phyloP scores from a whole-genome alignment of 805 yeast genomes.

The Candida broadrunensis region DNA sequence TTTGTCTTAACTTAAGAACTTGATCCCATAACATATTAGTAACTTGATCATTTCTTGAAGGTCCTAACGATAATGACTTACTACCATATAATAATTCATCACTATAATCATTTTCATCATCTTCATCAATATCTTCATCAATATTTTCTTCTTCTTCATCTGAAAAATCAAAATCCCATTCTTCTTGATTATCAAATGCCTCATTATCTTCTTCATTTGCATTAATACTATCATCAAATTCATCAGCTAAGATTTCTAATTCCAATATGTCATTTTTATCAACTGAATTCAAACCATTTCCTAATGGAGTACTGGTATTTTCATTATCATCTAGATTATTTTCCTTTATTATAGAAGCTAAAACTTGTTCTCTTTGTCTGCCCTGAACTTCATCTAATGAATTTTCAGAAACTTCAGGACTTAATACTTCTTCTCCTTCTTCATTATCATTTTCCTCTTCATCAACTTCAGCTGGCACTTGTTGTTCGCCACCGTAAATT shows the following conservation, averaged over 20 bases:
- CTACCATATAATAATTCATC: slow-evolving; percentile 26
- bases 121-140: slow-evolving; percentile 28
- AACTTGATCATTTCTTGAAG: slow-evolving; percentile 2
- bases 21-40: slow-evolving; percentile 39
- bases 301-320: background rate
- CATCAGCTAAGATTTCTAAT: slow-evolving; percentile 53
- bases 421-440: background rate
- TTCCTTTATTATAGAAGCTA: slow-evolving; percentile 14
- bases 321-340: slow-evolving; percentile 3
- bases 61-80: slow-evolving; percentile 2
- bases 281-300: background rate
- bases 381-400: background rate
- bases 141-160: slow-evolving; percentile 28
- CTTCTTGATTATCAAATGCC: slow-evolving; percentile 28
- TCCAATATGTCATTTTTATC: slow-evolving; percentile 45
- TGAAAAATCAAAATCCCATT: slow-evolving; percentile 30
- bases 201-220: slow-evolving; percentile 12
- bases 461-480: background rate
- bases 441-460: slow-evolving; percentile 1
- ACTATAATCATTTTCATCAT: slow-evolving; percentile 25
- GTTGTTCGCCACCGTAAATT: slow-evolving; percentile 2
- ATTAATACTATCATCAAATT: slow-evolving; percentile 26
- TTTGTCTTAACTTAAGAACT: slow-evolving; percentile 27
- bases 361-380: slow-evolving; percentile 2
- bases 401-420: background rate